Base-by-base conservation (phyloP, 1,284 basidiomycete genomes). In the Malassezia sympodialis region DNA sequence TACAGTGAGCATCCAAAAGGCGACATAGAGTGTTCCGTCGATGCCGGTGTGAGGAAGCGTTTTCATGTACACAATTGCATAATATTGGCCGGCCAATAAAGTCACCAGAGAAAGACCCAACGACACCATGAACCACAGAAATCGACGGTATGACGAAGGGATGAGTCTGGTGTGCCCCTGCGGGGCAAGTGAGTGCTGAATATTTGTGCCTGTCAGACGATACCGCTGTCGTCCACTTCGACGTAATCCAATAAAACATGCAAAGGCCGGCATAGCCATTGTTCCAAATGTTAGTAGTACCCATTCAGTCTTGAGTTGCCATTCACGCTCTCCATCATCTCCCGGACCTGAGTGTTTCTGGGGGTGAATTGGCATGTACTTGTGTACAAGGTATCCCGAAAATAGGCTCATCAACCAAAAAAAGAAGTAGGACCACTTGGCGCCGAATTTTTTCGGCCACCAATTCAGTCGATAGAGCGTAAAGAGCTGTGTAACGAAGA, bases 241-340 rank as follows among this genome's bases (percentile, higher is more conserved):
- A 8, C 70, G 53, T 11, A 74, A 49, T 0, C 72, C 72, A 1
- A 67, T 53, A 21, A 74, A 60, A 42, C 71, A 74, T 4, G 73
- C 66, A 0, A 80, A 57, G 0, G 80, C 80, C 0, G 80, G 80
- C 72, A 80, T 77, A 21, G 78, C 71, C 80, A 81, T 81, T 2
- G 79, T 79, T 0, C 75, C 69, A 58, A 81, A 81, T 0, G 79
- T 78, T n/a, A 81, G 68, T 5, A 75, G 62, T 11, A 81, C 79
- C 80, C 80, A 81, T 66, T 72, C 62, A 73, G 80, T 80, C 68
- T 82, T 82, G 6, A 80, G 68, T 66, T 80, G 79, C 80, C 80
- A 81, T 57, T 82, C 79, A 8, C 7, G 44, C 15, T 48, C 43
- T 17, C 42, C 44, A 8, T 48, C 26, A 14, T 43, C 24, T n/a